Conservation (phyloP, 192 early-diverging fungal species). For the Backusella tarrabulga region DNA sequence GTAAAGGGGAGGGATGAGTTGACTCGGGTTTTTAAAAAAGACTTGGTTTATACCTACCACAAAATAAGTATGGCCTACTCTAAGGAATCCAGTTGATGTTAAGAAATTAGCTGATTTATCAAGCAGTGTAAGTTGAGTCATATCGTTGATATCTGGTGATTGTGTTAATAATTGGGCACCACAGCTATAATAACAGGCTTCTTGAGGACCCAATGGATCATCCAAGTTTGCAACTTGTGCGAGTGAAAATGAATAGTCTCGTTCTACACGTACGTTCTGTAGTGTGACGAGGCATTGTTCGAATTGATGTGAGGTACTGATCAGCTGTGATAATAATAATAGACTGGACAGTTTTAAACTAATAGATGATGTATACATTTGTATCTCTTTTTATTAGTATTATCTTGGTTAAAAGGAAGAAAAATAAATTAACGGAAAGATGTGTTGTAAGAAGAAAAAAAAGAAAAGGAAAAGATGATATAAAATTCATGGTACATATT, state of each 20-base stretch:
- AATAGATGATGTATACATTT: background rate
- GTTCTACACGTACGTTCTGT: background rate
- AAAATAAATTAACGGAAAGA: background rate
- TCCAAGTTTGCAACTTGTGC: constrained; percentile 2
- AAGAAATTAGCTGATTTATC: constrained; percentile 3
- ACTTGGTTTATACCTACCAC: constrained; percentile 1
- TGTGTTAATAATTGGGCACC: constrained; percentile 10
- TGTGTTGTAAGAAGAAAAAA: background rate
- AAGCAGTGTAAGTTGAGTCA: constrained; percentile 7
- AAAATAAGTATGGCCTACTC: constrained; percentile 5
- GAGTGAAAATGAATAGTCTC: constrained; percentile 15
- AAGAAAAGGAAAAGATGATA: background rate
- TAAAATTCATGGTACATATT: background rate
- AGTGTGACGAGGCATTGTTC: background rate
- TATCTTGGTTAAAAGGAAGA: background rate
- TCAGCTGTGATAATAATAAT: background rate
- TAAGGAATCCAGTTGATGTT: constrained; percentile 1
- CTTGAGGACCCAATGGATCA: background rate
- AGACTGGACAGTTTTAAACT: background rate
- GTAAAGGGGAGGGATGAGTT: no score
- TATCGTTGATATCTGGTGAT: background rate
- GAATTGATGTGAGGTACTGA: background rate
- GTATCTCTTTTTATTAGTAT: background rate
- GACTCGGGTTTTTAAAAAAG: background rate
- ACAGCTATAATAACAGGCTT: constrained; percentile 24